Evolutionary conservation across 176 grass and related monocot genomes (phyloP), one percentile per base, ranked within the genome.

Genomic region (Elaeis guineensis): DNA sequence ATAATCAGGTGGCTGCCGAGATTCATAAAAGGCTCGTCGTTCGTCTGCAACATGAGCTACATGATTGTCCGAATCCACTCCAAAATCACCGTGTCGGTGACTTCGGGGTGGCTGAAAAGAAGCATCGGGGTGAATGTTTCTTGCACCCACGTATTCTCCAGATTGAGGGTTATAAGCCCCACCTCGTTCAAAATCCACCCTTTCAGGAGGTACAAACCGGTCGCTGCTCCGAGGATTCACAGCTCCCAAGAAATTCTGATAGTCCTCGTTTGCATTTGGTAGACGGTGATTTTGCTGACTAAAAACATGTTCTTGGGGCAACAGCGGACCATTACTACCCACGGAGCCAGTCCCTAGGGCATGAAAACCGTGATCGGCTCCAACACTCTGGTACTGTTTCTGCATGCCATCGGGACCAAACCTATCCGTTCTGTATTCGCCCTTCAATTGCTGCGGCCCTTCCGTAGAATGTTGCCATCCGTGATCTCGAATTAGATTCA

Each of bases 401-500:
- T 25, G 57, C 14, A 25, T 5, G 25, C 55, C 69, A 55, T 62
- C 75, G 11, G 56, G 55, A 16, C 52, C 64, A 44, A 75, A 85
- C 16, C 69, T 39, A 62, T 79, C 80, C 3, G 62, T 50, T 44
- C 32, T 69, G 11, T 72, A 59, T 21, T 85, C 75, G 17, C 71
- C 77, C 4, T 72, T 69, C 57, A 56, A 58, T 51, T 57, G 54
- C 11, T 21, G 50, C 58, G 8, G n/a, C 19, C 18, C 58, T 24
- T 54, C 58, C 20, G 11, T 9, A 19, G 18, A 5, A 20, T 25
- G 59, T 66, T 53, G 56, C 18, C 59, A 58, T 30, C 92, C 92
- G 52, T 91, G 92, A 32, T 91, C 78, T 54, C 86, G 83, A 73
- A 88, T 75, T 55, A 97, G 55, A 52, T 75, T 83, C 17, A 90